Conservation (phyloP, 768 basidiomycete species). For the Pisolithus orientalis region DNA sequence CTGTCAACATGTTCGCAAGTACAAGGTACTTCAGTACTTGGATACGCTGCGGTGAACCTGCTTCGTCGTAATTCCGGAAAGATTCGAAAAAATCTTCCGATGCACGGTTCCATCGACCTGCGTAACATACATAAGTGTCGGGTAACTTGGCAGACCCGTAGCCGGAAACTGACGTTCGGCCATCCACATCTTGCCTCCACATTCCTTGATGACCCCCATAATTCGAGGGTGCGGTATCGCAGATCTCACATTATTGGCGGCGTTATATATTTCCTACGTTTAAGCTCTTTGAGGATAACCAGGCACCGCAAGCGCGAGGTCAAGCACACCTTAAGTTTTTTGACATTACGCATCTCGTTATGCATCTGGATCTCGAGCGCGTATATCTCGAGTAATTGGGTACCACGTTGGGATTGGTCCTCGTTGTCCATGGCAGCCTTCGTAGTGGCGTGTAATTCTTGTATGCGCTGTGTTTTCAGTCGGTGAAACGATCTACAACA, state of each 20-base stretch:
- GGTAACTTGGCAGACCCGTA: neutral
- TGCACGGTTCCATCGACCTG: slow-evolving; percentile 94
- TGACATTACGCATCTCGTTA: slow-evolving; percentile 91
- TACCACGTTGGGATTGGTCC: slow-evolving; percentile 89
- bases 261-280: slow-evolving; percentile 90
- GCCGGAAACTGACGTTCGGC: slow-evolving; percentile 68
- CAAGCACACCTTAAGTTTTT: slow-evolving; percentile 78
- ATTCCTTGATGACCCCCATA: slow-evolving; percentile 99
- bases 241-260: slow-evolving; percentile 84
- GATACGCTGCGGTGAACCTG: slow-evolving; percentile 92
- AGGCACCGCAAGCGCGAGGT: neutral
- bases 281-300: neutral
- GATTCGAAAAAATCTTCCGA: slow-evolving; percentile 99
- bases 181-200: slow-evolving; percentile 99
- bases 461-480: slow-evolving; percentile 50
- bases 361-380: slow-evolving; percentile 99
- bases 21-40: slow-evolving; percentile 99
- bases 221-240: slow-evolving; percentile 98
- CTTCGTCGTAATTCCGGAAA: slow-evolving; percentile 97
- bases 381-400: slow-evolving; percentile 92
- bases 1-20: slow-evolving; percentile 95
- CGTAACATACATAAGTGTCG: neutral
- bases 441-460: slow-evolving; percentile 68
- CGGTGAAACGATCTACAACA: neutral
- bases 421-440: slow-evolving; percentile 55